Conservation (phyloP, 2,329 filamentous ascomycete genomes). For the Aspergillus jensenii region DNA sequence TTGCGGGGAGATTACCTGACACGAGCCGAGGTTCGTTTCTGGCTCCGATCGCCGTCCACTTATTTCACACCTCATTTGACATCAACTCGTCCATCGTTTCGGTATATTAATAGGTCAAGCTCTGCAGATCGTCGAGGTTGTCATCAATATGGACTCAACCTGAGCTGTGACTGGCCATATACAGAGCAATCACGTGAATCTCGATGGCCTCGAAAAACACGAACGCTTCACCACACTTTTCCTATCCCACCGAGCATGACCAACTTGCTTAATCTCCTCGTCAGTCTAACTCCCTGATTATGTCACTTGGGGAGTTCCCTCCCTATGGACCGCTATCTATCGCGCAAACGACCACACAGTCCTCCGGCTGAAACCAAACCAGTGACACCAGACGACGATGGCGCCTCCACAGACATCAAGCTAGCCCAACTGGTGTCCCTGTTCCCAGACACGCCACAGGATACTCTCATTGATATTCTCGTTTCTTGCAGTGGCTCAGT, state of each 20-base stretch:
- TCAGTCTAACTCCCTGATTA: neutral
- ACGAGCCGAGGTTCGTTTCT: slow-evolving; percentile 4
- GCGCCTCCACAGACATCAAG: slow-evolving; percentile 87
- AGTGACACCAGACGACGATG: neutral
- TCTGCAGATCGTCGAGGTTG: neutral
- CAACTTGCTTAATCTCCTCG: neutral
- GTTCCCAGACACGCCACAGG: slow-evolving; percentile 63
- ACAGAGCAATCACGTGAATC: slow-evolving; percentile 16
- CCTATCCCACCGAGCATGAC: neutral
- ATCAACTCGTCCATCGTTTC: neutral
- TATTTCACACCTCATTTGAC: neutral
- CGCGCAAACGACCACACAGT: slow-evolving; percentile 34
- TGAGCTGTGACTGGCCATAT: slow-evolving; percentile 30
- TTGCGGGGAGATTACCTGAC: slow-evolving; percentile 26
- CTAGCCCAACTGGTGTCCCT: slow-evolving; percentile 80
- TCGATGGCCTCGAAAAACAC: neutral
- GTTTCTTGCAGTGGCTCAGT: slow-evolving; percentile 77
- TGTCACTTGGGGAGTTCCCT: slow-evolving; percentile 19
- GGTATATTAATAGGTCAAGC: no score
- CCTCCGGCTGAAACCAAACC: slow-evolving; percentile 1
- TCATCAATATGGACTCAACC: neutral
- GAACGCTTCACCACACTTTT: neutral
- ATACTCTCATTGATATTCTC: slow-evolving; percentile 73
- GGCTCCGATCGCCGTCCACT: neutral
- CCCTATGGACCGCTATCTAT: slow-evolving; percentile 44